Percentiles rank a stretch among this genome's conserved stretches.
Conservation (phyloP, 1,284 basidiomycete genomes). For the Ustilago loliicola region DNA sequence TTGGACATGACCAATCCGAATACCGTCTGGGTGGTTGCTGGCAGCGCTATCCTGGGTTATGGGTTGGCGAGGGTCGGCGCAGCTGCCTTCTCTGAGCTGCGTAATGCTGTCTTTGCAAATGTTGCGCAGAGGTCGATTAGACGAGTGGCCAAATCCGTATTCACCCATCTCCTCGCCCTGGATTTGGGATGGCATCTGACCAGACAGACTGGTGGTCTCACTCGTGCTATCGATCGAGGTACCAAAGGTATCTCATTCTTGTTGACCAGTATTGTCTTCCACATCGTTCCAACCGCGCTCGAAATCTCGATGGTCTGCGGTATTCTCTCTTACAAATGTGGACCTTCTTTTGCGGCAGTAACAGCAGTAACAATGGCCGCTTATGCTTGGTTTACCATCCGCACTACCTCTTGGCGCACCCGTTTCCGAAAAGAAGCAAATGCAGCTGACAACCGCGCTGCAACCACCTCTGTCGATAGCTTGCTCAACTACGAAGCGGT, state of each 20-base stretch:
- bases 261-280: conserved; percentile 91
- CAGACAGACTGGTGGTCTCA: conserved; percentile 93
- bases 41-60: conserved; percentile 89
- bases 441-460: conserved; percentile 94
- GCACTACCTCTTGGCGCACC: conserved; percentile 96
- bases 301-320: conserved; percentile 98
- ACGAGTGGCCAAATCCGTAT: conserved; percentile 91
- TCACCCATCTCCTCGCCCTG: conserved; percentile 89
- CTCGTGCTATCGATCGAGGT: conserved; percentile 94
- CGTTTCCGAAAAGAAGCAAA: conserved; percentile 95
- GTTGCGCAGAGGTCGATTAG: conserved; percentile 95
- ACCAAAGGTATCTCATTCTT: conserved; percentile 98
- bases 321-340: conserved; percentile 96
- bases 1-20: conserved; percentile 81
- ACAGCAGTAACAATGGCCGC: conserved; percentile 86
- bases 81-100: conserved; percentile 87
- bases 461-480: conserved; percentile 92
- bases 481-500: conserved; percentile 98
- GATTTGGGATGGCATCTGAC: conserved; percentile 93
- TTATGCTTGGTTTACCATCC: conserved; percentile 97
- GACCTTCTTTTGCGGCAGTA: conserved; percentile 94
- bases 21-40: conserved; percentile 91
- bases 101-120: conserved; percentile 96
- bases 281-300: conserved; percentile 93
- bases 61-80: conserved; percentile 90